Evolutionary conservation across 192 early-diverging fungal species (phyloP).

Genomic region (Coemansia sp.): DNA sequence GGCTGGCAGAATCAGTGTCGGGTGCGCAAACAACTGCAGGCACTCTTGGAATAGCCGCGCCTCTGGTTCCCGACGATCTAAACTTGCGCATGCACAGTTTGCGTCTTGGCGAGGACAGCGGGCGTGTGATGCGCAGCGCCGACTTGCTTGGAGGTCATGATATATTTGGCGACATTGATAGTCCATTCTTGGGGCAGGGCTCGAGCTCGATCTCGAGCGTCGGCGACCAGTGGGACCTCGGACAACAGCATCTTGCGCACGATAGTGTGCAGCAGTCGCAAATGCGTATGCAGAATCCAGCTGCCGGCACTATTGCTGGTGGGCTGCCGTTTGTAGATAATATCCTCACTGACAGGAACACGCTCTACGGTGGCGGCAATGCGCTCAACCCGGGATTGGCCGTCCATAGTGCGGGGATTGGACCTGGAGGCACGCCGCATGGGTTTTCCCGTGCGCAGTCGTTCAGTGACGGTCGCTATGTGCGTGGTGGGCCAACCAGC

Average conservation of each 20-base stretch:
- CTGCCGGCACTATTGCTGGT: constrained; percentile 9
- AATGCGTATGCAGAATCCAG: constrained; percentile 26
- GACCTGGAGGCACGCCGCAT: constrained; percentile 18
- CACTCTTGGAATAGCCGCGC: constrained; percentile 15
- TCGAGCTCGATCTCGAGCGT: constrained; percentile 25
- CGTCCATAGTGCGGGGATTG: constrained; percentile 28
- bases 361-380: constrained; percentile 23
- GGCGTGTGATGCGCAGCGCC: constrained; percentile 42
- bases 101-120: constrained; percentile 36
- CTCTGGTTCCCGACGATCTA: constrained; percentile 37
- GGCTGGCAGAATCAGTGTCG: background rate
- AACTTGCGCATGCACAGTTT: constrained; percentile 33
- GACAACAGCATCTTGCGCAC: constrained; percentile 26
- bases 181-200: constrained; percentile 16
- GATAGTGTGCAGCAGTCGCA: constrained; percentile 24
- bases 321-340: constrained; percentile 27
- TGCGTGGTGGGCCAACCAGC: constrained; percentile 41
- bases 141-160: constrained; percentile 40
- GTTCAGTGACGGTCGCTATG: constrained; percentile 31
- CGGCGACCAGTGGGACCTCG: constrained; percentile 45
- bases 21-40: constrained; percentile 13
- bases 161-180: constrained; percentile 45
- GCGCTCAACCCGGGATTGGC: constrained; percentile 13
- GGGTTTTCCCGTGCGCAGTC: constrained; percentile 40
- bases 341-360: constrained; percentile 36